Percentiles rank a stretch among this genome's conserved stretches.
These are phyloP conservation scores for Cicer judaicum DNA, from an alignment of 306 rosid genomes.

Conservation along the genomic window DNA sequence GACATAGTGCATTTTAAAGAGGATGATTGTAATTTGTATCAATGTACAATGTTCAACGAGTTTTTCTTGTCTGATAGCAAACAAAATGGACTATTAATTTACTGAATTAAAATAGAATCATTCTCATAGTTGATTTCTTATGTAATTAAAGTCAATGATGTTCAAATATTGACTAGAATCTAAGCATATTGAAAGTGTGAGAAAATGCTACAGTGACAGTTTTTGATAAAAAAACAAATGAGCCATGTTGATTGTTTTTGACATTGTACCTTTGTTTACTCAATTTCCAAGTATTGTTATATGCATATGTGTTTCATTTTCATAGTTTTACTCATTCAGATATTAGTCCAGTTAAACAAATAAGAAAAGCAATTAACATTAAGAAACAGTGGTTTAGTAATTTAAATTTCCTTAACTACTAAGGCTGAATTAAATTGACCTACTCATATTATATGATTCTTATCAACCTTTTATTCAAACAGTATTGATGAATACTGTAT, in stretches of 20 bases:
- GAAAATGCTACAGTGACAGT: slow-evolving; percentile 10
- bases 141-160: slow-evolving; percentile 24
- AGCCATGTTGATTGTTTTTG: slow-evolving; percentile 19
- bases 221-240: neutral
- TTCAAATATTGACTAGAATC: slow-evolving; percentile 14
- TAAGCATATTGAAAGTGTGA: slow-evolving; percentile 12
- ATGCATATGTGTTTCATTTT: neutral
- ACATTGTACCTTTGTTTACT: slow-evolving; percentile 3
- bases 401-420: slow-evolving; percentile 14
- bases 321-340: slow-evolving; percentile 10
- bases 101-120: slow-evolving; percentile 21
- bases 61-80: slow-evolving; percentile 24
- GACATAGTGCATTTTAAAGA: neutral
- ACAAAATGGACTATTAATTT: neutral
- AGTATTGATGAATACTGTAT: too few relatives aligned
- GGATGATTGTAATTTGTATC: slow-evolving; percentile 5
- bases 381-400: slow-evolving; percentile 12
- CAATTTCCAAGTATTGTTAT: neutral
- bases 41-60: neutral
- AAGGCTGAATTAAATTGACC: neutral
- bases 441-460: too few relatives aligned
- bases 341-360: neutral
- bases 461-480: too few relatives aligned
- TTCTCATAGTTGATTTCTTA: slow-evolving; percentile 25
- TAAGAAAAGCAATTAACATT: neutral